Percentiles rank a stretch among this genome's conserved stretches.
Evolutionary conservation across 2,329 filamentous ascomycete genomes (phyloP).

Genomic region (Botryotinia calthae): DNA sequence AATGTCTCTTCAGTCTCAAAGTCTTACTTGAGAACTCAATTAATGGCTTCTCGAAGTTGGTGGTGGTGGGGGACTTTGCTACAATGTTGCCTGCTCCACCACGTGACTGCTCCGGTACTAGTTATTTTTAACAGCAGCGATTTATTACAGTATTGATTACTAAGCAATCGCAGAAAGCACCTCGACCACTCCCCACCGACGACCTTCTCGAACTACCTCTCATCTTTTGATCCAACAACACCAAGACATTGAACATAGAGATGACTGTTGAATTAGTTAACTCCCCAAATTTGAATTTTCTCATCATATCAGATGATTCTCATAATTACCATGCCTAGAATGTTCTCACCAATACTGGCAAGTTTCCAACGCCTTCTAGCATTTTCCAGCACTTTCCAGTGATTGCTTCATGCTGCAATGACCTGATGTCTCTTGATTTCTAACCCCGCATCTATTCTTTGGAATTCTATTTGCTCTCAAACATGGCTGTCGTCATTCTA

Average conservation of each 20-base stretch:
- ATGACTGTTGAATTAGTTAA: background rate
- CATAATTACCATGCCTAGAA: background rate
- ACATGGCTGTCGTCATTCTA: background rate
- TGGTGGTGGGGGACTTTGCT: background rate
- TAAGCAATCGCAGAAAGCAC: background rate
- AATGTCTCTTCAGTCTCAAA: background rate
- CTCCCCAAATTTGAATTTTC: background rate
- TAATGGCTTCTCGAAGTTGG: background rate
- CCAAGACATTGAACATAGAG: background rate
- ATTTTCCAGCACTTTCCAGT: slow-evolving; percentile 1
- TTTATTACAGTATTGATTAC: background rate
- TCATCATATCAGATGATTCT: background rate
- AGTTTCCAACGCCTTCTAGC: slow-evolving; percentile 13
- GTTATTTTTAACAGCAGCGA: background rate
- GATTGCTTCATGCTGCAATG: slow-evolving; percentile 9
- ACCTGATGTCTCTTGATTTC: slow-evolving; percentile 5
- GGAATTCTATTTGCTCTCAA: slow-evolving; percentile 12
- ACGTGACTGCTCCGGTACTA: background rate
- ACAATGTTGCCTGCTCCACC: background rate
- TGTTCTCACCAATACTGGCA: background rate
- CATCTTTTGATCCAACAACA: background rate
- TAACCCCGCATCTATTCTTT: slow-evolving; percentile 10
- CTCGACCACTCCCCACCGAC: background rate
- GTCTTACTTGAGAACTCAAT: background rate
- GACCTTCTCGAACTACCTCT: background rate